Percentiles rank a stretch among this genome's conserved stretches.
These are phyloP conservation scores for Pleurotus cornucopiae DNA, from an alignment of 768 basidiomycete species.

Conservation along the genomic window DNA sequence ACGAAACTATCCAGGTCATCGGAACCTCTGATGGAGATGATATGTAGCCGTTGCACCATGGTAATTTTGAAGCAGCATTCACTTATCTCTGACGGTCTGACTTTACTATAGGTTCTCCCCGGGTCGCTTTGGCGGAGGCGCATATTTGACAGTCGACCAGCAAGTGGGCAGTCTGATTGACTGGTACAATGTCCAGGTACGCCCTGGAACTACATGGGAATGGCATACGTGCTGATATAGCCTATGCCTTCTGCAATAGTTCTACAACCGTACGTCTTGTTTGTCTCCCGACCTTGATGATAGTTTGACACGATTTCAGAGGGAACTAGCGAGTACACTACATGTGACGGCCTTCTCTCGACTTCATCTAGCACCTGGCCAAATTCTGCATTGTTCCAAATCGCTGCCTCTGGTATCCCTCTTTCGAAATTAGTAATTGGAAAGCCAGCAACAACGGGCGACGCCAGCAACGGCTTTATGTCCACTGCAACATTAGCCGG, in stretches of 20 bases:
- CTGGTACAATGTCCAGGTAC: constrained; percentile 57
- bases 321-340: constrained; percentile 60
- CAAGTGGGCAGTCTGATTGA: constrained; percentile 56
- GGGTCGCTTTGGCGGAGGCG: constrained; percentile 40
- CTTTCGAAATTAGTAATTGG: constrained; percentile 71
- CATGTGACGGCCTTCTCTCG: constrained; percentile 54
- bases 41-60: constrained; percentile 45
- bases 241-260: constrained; percentile 16
- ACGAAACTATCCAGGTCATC: too few species aligned
- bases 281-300: constrained; percentile 1
- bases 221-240: too few species aligned
- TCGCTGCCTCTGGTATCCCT: constrained; percentile 52
- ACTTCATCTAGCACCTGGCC: constrained; percentile 61
- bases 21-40: neutral
- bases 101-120: constrained; percentile 34
- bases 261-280: constrained; percentile 38
- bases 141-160: constrained; percentile 50
- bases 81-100: too few species aligned
- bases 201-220: constrained; percentile 8
- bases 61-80: constrained; percentile 14
- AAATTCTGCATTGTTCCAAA: constrained; percentile 54
- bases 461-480: constrained; percentile 63
- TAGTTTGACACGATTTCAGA: constrained; percentile 30
- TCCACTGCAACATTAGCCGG: constrained; percentile 47
- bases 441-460: constrained; percentile 53